Evolutionary conservation across 768 basidiomycete species (phyloP).

Genomic region (Tylopilus felleus): DNA sequence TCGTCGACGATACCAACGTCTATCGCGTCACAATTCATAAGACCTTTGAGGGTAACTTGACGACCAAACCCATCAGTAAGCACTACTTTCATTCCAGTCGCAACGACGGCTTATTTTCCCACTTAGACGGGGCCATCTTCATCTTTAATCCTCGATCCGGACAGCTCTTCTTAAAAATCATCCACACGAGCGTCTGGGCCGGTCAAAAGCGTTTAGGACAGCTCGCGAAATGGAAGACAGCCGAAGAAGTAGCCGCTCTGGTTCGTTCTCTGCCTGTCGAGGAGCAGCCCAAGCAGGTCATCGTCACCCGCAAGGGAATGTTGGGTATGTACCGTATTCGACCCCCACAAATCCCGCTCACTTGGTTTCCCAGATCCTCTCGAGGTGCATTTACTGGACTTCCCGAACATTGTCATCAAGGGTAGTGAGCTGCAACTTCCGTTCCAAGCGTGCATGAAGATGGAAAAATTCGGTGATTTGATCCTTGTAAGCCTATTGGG

Average conservation of each 20-base stretch:
- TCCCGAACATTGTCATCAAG: slow-evolving; percentile 99
- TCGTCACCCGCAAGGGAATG: slow-evolving; percentile 99
- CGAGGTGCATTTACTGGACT: slow-evolving; percentile 98
- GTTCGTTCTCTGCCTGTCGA: slow-evolving; percentile 98
- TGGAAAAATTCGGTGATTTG: slow-evolving; percentile 99
- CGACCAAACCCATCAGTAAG: slow-evolving; percentile 96
- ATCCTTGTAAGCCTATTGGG: slow-evolving; percentile 57
- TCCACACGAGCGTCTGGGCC: slow-evolving; percentile 99
- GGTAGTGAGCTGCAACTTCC: slow-evolving; percentile 96
- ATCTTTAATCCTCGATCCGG: slow-evolving; percentile 99
- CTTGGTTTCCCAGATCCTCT: slow-evolving; percentile 61
- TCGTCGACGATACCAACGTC: slow-evolving; percentile 99
- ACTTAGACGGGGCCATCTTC: slow-evolving; percentile 87
- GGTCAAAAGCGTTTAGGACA: slow-evolving; percentile 99
- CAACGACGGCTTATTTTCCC: neutral
- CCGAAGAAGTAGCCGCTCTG: slow-evolving; percentile 98
- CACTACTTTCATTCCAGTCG: neutral
- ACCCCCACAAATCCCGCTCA: neutral
- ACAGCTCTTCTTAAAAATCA: slow-evolving; percentile 97
- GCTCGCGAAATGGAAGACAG: slow-evolving; percentile 99
- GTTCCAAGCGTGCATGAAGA: slow-evolving; percentile 99
- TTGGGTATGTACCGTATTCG: slow-evolving; percentile 52
- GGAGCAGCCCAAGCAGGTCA: slow-evolving; percentile 99
- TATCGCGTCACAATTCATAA: slow-evolving; percentile 99
- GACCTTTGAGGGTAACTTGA: slow-evolving; percentile 99